phyloP scores from a whole-genome alignment of 306 rosid species.

The Cicer bijugum region DNA sequence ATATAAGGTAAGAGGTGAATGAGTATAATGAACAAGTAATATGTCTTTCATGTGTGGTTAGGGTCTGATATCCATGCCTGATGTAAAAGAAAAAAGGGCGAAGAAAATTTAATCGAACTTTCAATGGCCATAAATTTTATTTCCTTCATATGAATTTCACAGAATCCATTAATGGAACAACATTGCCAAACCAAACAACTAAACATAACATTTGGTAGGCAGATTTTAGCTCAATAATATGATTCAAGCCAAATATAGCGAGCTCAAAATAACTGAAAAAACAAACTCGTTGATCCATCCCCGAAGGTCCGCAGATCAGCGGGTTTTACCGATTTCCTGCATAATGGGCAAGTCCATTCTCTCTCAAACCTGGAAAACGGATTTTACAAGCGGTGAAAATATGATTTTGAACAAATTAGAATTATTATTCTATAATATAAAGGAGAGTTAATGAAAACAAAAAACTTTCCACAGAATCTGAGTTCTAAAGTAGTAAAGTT shows the following conservation, averaged over 20 bases:
- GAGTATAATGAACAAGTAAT: background rate
- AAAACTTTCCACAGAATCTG: background rate
- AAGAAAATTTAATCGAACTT: background rate
- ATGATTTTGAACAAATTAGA: conserved; percentile 26
- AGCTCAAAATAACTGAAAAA: conserved; percentile 68
- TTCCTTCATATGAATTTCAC: conserved; percentile 39
- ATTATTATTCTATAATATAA: conserved; percentile 6
- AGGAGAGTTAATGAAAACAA: background rate
- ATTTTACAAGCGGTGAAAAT: conserved; percentile 5
- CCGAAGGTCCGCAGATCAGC: conserved; percentile 77
- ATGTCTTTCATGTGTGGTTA: background rate
- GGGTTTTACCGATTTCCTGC: conserved; percentile 80
- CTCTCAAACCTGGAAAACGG: conserved; percentile 84
- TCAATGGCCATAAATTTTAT: conserved; percentile 29
- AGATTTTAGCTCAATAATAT: conserved; percentile 41
- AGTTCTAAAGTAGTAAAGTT: conserved; percentile 31
- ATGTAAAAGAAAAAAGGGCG: background rate
- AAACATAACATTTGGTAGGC: conserved; percentile 34
- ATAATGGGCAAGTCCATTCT: conserved; percentile 89
- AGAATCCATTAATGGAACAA: conserved; percentile 33
- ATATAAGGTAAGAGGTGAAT: background rate
- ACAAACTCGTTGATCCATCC: conserved; percentile 88
- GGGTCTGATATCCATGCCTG: background rate
- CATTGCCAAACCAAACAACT: conserved; percentile 26
- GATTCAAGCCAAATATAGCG: conserved; percentile 27